A percentile compares a stretch with the other conserved stretches of the same genome.
Conservation (phyloP, 2,329 filamentous ascomycete genomes). For the Aplosporella prunicola region DNA sequence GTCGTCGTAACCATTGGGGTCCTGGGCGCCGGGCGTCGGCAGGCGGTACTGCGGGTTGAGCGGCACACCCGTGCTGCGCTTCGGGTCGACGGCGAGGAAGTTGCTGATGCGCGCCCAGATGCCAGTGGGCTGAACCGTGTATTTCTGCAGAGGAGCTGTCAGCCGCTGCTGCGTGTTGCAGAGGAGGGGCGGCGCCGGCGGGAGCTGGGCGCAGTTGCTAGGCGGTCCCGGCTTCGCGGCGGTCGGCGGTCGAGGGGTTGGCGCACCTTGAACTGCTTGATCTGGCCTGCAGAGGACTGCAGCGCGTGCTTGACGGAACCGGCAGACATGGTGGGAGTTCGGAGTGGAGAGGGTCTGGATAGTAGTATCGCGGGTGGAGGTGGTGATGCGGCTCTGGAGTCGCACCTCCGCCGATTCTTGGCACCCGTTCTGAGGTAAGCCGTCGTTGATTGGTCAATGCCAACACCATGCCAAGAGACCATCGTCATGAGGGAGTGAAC, state of each 20-base stretch:
- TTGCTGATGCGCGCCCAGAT: constrained; percentile 80
- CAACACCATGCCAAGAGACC: too few relatives aligned
- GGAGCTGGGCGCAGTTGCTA: neutral
- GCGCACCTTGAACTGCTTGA: constrained; percentile 10
- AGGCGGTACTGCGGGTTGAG: constrained; percentile 88
- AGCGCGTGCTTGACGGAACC: too few relatives aligned
- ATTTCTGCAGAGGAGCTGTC: constrained; percentile 58
- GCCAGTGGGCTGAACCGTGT: constrained; percentile 82
- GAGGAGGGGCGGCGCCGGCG: neutral
- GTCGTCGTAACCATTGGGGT: constrained; percentile 67
- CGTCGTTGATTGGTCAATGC: too few relatives aligned
- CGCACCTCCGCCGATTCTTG: too few relatives aligned
- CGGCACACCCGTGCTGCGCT: constrained; percentile 84
- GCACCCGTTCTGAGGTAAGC: constrained; percentile 3
- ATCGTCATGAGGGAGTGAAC: too few relatives aligned
- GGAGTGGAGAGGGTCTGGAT: constrained; percentile 7
- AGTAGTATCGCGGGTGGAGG: constrained; percentile 4
- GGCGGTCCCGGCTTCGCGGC: neutral
- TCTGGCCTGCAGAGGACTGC: constrained; percentile 3
- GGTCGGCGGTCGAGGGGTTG: neutral
- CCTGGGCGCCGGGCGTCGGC: constrained; percentile 65
- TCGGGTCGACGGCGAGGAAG: constrained; percentile 69
- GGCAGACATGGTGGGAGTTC: constrained; percentile 5
- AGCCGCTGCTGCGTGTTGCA: neutral
- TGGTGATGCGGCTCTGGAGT: constrained; percentile 5